Base-by-base conservation (phyloP, 805 yeast species). In the Limtongia smithiae region DNA sequence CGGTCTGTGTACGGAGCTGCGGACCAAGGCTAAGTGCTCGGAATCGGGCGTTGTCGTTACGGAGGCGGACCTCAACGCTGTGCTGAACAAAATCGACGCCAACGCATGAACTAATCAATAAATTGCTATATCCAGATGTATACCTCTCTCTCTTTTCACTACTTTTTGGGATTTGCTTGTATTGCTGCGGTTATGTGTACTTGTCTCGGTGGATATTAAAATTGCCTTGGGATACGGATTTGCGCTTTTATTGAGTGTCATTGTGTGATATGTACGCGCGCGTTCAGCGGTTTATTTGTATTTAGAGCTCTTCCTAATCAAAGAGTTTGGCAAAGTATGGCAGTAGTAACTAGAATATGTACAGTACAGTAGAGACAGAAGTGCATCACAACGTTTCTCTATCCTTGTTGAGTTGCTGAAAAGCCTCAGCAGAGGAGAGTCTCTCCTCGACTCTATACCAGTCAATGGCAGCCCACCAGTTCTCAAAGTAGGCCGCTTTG, bases 11-110 rank as follows among this genome's bases (percentile, higher is more conserved):
- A 65, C 71, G 37, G 98, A 93, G 70, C 75, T 93, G 64, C 85
- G 91, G 68, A 69, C 82, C 33, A 93, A 91, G 75, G 98, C 97
- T 9, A 89, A 88, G 69, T 93, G 98, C 71, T 83, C 95, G 12
- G 97, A 91, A 63, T 71, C 75, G 47, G 98, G 98, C 15, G 97
- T 85, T 28, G 95, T 93, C 27, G 80, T 93, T 27, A 82, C 85
- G 54, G 83, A 84, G 48, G 70, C 75, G 32, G 97, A 91, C 64
- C 91, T 93, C 25, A 83, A 85, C 58, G 54, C 39, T 11, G 56
- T 41, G 17, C 41, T 56, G 17, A 15, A 37, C 35, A 46, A 57
- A 47, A 37, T 56, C 28, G 37, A 51, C 18, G 21, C 46, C 6
- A 30, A n/a, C 18, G 22, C 40, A n/a, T 22, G 37, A 32, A 18